A percentile compares a stretch with the other conserved stretches of the same genome.
phyloP scores from a whole-genome alignment of 306 rosid species.

The Notholithocarpus densiflorus region DNA sequence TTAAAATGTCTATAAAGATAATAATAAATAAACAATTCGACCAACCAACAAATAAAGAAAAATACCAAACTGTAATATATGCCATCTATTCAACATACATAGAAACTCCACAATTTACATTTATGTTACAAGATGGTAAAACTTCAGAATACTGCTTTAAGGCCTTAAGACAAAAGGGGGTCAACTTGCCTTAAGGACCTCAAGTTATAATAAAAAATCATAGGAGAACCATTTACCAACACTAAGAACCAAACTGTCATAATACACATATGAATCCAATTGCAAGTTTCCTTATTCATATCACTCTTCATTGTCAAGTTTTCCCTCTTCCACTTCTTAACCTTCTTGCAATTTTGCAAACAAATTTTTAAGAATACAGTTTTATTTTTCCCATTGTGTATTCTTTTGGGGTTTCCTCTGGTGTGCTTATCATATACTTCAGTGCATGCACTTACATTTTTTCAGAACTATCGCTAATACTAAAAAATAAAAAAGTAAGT shows the following conservation, averaged over 20 bases:
- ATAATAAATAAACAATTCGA: background rate
- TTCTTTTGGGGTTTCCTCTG: background rate
- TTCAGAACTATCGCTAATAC: background rate
- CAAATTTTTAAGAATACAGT: background rate
- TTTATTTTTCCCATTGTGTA: background rate
- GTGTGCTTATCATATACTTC: background rate
- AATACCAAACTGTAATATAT: background rate
- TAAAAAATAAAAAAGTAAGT: background rate
- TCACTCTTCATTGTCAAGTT: background rate
- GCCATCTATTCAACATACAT: background rate
- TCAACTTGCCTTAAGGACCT: too few relatives aligned
- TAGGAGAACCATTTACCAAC: too few relatives aligned
- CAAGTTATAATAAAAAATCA: too few relatives aligned
- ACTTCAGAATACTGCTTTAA: background rate
- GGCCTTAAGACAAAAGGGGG: too few relatives aligned
- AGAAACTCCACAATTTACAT: background rate
- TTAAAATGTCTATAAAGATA: background rate
- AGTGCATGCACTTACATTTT: background rate
- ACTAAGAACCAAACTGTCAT: too few relatives aligned
- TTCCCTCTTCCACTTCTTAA: background rate
- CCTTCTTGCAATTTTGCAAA: background rate
- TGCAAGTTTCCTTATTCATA: background rate
- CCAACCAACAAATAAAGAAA: background rate
- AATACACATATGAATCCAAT: too few relatives aligned
- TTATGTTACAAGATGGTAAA: background rate